A percentile compares a stretch with the other conserved stretches of the same genome.
phyloP scores from a whole-genome alignment of 192 early-diverging fungal species.

The Mortierella hygrophila region DNA sequence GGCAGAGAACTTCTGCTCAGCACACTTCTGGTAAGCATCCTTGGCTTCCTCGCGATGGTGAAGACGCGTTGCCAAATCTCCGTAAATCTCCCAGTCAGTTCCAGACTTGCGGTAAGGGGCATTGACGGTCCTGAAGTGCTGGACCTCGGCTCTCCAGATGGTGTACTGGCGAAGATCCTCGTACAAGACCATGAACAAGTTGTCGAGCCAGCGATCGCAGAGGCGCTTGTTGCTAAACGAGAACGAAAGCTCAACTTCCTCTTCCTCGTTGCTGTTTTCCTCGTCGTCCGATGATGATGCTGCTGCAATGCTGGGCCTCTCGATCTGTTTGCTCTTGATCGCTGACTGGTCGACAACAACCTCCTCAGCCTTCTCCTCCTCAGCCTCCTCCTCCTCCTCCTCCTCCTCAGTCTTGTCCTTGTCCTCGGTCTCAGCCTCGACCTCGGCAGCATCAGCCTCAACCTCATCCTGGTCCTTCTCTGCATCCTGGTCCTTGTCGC shows the following conservation, averaged over 20 bases:
- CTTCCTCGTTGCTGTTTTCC: constrained; percentile 21
- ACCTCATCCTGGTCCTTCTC: constrained; percentile 30
- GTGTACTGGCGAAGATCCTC: constrained; percentile 96
- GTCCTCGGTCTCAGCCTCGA: constrained; percentile 57
- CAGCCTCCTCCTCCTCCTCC: not conserved
- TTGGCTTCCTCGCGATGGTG: constrained; percentile 91
- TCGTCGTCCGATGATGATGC: constrained; percentile 35
- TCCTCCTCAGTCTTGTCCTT: constrained; percentile 53
- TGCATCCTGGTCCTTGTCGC: constrained; percentile 37
- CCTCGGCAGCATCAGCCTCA: constrained; percentile 56
- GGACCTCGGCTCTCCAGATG: constrained; percentile 89
- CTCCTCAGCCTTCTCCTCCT: constrained; percentile 15
- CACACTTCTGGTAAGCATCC: constrained; percentile 89
- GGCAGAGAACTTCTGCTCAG: constrained; percentile 92
- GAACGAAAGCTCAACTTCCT: constrained; percentile 70
- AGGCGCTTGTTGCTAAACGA: constrained; percentile 95
- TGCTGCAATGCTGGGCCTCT: constrained; percentile 58
- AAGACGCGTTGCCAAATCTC: constrained; percentile 90
- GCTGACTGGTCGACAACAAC: constrained; percentile 14
- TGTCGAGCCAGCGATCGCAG: constrained; percentile 99
- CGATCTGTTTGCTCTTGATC: constrained; percentile 60
- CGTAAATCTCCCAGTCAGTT: constrained; percentile 98
- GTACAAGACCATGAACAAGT: constrained; percentile 99
- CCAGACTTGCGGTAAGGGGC: constrained; percentile 92
- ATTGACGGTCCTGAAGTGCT: constrained; percentile 79